Base-by-base conservation (phyloP, 345 rosid species). In the Aethionema arabicum region DNA sequence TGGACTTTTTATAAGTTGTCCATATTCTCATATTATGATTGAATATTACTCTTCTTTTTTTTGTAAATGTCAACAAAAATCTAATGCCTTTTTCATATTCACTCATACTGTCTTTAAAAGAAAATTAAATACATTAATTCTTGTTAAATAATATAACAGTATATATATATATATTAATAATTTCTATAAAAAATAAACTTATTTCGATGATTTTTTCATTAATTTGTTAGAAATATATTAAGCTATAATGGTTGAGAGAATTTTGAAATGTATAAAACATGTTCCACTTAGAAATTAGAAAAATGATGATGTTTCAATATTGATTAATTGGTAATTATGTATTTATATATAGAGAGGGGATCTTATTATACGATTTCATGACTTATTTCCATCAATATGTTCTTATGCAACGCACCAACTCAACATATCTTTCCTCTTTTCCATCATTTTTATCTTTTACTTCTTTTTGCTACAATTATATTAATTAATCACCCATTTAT, bases 361-460 rank as follows among this genome's bases (percentile, higher is more conserved):
- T 68, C 58, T 37, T 32, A 54, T 14, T 12, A 46, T 40, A 48
- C 29, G 72, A 72, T 64, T 66, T 66, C 65, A 72, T 76, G 85
- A 87, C 88, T 76, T 72, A 66, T 75, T 79, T 38, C 78, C 65
- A 71, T 78, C 70, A 70, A 59, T 51, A 35, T 38, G 66, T 73
- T 72, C 73, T 55, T 61, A 64, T 87, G 84, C 85, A 68, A 78
- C 83, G 45, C 76, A 82, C 86, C 82, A 74, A 72, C 82, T 79
- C 59, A 77, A 67, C 87, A 87, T 68, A 50, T 66, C 67, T 57
- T 76, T 72, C 79, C 69, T 41, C 27, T 69, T 72, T 68, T 77
- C 74, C 85, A 85, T 87, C 75, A 87, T 83, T 80, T 74, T 67
- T 77, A 44, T 71, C 56, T 49, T 64, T 64, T 64, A 58, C 65